Conservation (phyloP, 2,329 filamentous ascomycete species). For the Chrysosporium queenslandicum region DNA sequence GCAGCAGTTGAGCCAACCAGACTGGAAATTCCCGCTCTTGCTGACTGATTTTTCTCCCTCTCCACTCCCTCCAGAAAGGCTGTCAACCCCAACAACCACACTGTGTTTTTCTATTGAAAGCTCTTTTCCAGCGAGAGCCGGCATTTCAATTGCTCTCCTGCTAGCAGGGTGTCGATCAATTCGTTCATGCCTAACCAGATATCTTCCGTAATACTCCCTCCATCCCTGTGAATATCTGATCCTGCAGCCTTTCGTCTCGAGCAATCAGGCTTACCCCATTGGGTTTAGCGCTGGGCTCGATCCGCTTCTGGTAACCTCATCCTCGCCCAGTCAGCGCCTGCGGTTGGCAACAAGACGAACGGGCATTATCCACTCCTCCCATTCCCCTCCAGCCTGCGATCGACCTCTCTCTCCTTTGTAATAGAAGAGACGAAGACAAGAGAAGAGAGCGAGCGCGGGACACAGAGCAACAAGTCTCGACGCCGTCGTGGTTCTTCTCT, state of each 20-base stretch:
- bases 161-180: too few species aligned
- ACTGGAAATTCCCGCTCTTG: not conserved
- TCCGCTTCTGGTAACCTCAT: conserved; percentile 11
- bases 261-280: conserved; percentile 8
- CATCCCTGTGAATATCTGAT: conserved; percentile 9
- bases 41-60: not conserved
- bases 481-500: too few species aligned
- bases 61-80: not conserved
- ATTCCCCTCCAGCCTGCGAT: conserved; percentile 14
- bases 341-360: conserved; percentile 4
- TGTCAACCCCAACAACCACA: too few species aligned
- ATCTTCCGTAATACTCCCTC: too few species aligned
- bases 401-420: conserved; percentile 2
- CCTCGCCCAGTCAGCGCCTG: conserved; percentile 11
- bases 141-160: conserved; percentile 2
- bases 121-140: not conserved
- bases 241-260: conserved; percentile 13
- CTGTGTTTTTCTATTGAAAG: too few species aligned
- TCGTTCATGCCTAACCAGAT: conserved; percentile 3
- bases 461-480: not conserved
- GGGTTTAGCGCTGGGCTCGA: conserved; percentile 10
- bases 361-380: conserved; percentile 7
- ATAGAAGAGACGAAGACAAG: too few species aligned
- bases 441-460: too few species aligned
- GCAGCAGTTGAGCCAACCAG: not conserved